These are phyloP conservation scores for Amanita pallidorosea DNA, from an alignment of 768 basidiomycete genomes.

Conservation along the genomic window DNA sequence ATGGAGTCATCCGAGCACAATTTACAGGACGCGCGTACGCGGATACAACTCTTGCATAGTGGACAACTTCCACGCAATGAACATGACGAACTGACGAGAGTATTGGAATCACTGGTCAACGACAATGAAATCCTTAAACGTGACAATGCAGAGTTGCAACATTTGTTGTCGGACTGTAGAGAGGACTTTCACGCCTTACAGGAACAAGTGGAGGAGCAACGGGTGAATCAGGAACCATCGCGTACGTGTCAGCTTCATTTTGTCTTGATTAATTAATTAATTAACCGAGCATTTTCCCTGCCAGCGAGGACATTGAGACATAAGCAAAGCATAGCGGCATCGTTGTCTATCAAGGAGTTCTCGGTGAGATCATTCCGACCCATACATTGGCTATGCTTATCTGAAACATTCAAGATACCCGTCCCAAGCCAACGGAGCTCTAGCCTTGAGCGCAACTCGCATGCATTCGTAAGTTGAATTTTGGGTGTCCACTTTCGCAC, in stretches of 20 bases:
- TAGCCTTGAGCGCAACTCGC: slow-evolving; percentile 17
- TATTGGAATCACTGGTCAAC: slow-evolving; percentile 77
- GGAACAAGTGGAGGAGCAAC: slow-evolving; percentile 68
- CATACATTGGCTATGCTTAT: neutral
- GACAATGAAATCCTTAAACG: slow-evolving; percentile 78
- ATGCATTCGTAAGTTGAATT: slow-evolving; percentile 13
- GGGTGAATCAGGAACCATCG: slow-evolving; percentile 24
- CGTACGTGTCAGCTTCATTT: neutral
- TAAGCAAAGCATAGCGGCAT: slow-evolving; percentile 16
- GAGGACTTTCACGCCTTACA: slow-evolving; percentile 64
- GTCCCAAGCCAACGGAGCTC: slow-evolving; percentile 12
- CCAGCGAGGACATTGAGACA: neutral
- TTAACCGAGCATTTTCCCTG: neutral
- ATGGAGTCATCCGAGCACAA: slow-evolving; percentile 59
- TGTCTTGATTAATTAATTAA: neutral
- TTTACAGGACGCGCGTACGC: slow-evolving; percentile 51
- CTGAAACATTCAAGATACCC: slow-evolving; percentile 9
- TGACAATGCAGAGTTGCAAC: slow-evolving; percentile 73
- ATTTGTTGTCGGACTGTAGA: slow-evolving; percentile 60
- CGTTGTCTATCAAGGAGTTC: slow-evolving; percentile 1
- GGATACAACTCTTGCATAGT: slow-evolving; percentile 28
- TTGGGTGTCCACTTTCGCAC: neutral
- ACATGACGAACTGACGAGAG: slow-evolving; percentile 49
- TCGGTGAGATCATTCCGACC: neutral
- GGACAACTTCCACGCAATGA: slow-evolving; percentile 18